Base-by-base conservation (phyloP, 2,329 filamentous ascomycete genomes). In the Anisogramma anomala region DNA sequence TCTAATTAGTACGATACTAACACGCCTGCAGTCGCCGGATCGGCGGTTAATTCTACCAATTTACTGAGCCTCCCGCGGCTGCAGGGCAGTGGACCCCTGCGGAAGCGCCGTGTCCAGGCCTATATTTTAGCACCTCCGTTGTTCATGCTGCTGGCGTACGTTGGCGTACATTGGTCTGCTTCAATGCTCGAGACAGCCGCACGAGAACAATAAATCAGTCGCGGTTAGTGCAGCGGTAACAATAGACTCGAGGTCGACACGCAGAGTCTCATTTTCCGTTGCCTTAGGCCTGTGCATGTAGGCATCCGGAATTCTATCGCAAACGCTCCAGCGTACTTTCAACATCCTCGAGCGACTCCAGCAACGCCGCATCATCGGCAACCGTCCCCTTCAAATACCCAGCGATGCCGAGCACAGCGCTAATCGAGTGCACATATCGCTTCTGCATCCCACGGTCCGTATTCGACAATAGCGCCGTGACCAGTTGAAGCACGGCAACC, bases 401-500 rank as follows among this genome's bases (percentile, higher is more conserved):
- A 3, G 65, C 66, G 37, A 77, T 60, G 3, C 71, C 69, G 7
- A 61, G 49, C 10, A 79, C 58, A 6, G 72, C 71, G 34, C 56
- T 53, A 13, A 65, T 64, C n/a, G 71, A 72, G 46, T 72, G 67
- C 2, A 57, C 52, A 47, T 74, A 75, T 14, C 74, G 62, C 49
- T 58, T 67, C 42, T 61, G 59, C 59, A 73, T 61, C 0, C 68
- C 69, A 1, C 54, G 49, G 5, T 59, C 65, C 15, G 71, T 64
- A 20, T 64, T 63, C 1, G 52, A 59, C 20, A 79, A 54, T n/a
- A 79, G 52, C 3, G 67, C 62, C 10, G 69, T 65, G 17, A 68
- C 71, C 1, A 81, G 64, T 54, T 78, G 74, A 37, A 79, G 53
- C 20, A 67, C 64, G 2, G 71, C 71, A 4, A 74, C 59, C 33